Evolutionary conservation across 2,329 filamentous ascomycete species (phyloP).

Genomic region (Venturia oleaginea): DNA sequence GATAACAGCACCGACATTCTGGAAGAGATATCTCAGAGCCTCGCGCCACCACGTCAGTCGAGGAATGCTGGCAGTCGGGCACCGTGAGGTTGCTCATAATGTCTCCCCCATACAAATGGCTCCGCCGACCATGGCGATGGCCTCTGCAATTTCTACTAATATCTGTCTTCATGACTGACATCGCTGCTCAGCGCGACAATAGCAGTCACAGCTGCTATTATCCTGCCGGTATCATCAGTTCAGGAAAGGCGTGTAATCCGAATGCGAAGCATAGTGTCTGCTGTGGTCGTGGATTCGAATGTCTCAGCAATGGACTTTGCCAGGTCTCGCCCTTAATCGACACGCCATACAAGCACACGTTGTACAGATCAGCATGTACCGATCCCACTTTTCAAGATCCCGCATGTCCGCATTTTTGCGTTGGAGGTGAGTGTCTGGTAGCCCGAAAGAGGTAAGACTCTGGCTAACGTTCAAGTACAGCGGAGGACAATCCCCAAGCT

Average conservation of each 20-base stretch:
- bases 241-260: slow-evolving; percentile 7
- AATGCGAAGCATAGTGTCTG: slow-evolving; percentile 1
- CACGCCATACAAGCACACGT: not conserved
- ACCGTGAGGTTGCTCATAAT: slow-evolving; percentile 4
- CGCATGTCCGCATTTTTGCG: slow-evolving; percentile 9
- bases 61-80: slow-evolving; percentile 3
- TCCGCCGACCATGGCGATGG: slow-evolving; percentile 1
- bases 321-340: not conserved
- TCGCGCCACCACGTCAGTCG: not conserved
- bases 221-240: not conserved
- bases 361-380: slow-evolving; percentile 9
- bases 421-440: slow-evolving; percentile 7
- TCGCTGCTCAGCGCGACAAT: not conserved
- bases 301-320: slow-evolving; percentile 10
- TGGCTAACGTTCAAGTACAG: not conserved
- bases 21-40: not conserved
- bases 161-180: not conserved
- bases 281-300: slow-evolving; percentile 8
- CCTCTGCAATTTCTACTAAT: not conserved
- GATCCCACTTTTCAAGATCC: slow-evolving; percentile 10
- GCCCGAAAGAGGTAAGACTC: not conserved
- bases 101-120: slow-evolving; percentile 2
- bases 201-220: slow-evolving; percentile 7
- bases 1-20: not conserved
- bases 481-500: slow-evolving; percentile 4